phyloP scores from a whole-genome alignment of 306 rosid genomes.

The Vigna reflexopilosa region DNA sequence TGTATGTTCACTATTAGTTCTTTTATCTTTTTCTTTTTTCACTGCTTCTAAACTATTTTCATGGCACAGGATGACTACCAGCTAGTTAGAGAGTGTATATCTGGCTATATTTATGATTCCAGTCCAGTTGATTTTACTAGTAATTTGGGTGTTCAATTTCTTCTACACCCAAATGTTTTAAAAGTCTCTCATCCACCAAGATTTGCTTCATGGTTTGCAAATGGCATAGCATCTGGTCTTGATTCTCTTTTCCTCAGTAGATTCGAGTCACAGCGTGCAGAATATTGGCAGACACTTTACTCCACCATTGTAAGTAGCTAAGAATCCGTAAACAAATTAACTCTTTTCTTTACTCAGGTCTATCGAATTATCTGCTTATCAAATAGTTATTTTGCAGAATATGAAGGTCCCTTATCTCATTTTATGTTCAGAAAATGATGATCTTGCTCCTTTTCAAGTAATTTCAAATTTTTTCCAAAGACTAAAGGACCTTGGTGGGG shows the following conservation, averaged over 20 bases:
- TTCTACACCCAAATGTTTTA: constrained; percentile 80
- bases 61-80: constrained; percentile 68
- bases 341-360: constrained; percentile 31
- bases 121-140: constrained; percentile 98
- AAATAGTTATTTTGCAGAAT: constrained; percentile 60
- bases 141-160: constrained; percentile 83
- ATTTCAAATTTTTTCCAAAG: constrained; percentile 76
- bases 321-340: constrained; percentile 8
- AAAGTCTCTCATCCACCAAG: constrained; percentile 84
- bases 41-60: constrained; percentile 37
- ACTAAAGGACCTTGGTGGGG: constrained; percentile 79
- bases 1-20: neutral
- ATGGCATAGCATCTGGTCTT: constrained; percentile 86
- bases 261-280: constrained; percentile 94
- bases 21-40: constrained; percentile 25
- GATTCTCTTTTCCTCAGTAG: constrained; percentile 85
- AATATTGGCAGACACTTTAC: constrained; percentile 91
- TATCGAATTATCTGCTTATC: constrained; percentile 35
- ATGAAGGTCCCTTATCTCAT: constrained; percentile 91
- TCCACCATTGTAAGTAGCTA: constrained; percentile 75
- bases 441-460: constrained; percentile 80
- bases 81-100: constrained; percentile 81
- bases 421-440: constrained; percentile 84
- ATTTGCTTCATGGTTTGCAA: constrained; percentile 78
- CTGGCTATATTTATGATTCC: constrained; percentile 91